phyloP scores from a whole-genome alignment of 371 early-diverging fungal species.

The Lichtheimia hyalospora region DNA sequence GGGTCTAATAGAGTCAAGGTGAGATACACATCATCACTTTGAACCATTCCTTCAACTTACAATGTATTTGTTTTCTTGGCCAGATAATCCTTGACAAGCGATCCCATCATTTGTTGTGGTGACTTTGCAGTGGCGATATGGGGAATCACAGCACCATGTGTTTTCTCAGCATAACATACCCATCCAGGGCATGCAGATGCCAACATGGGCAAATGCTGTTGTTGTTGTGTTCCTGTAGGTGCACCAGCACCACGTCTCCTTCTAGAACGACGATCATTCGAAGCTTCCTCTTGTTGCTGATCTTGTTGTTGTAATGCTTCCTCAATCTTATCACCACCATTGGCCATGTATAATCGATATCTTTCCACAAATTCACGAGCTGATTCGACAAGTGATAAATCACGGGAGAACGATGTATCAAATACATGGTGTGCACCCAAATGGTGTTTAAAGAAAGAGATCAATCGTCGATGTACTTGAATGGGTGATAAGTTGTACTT shows the following conservation, averaged over 20 bases:
- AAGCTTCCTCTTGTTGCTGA: slow-evolving; percentile 11
- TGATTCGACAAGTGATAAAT: slow-evolving; percentile 81
- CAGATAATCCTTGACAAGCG: slow-evolving; percentile 81
- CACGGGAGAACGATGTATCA: slow-evolving; percentile 86
- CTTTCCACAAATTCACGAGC: slow-evolving; percentile 88
- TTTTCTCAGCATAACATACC: slow-evolving; percentile 99
- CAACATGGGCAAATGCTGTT: slow-evolving; percentile 65
- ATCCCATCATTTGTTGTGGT: slow-evolving; percentile 96
- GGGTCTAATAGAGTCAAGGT: slow-evolving; percentile 49
- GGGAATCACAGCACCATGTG: slow-evolving; percentile 83
- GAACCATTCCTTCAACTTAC: slow-evolving; percentile 22
- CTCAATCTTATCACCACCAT: slow-evolving; percentile 44
- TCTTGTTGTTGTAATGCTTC: slow-evolving; percentile 29
- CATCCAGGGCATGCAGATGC: slow-evolving; percentile 91
- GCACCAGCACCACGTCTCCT: slow-evolving; percentile 23
- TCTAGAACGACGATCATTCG: slow-evolving; percentile 19
- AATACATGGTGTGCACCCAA: slow-evolving; percentile 85
- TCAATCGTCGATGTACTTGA: slow-evolving; percentile 61
- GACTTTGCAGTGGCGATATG: slow-evolving; percentile 86
- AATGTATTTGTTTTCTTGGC: slow-evolving; percentile 58
- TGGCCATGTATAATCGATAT: slow-evolving; percentile 47
- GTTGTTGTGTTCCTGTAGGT: slow-evolving; percentile 12
- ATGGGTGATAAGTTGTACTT: slow-evolving; percentile 72
- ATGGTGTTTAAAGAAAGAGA: slow-evolving; percentile 63
- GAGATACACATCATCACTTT: neutral